These are phyloP conservation scores for Diaporthe vaccinii DNA, from an alignment of 2,329 filamentous ascomycete genomes.

Conservation along the genomic window DNA sequence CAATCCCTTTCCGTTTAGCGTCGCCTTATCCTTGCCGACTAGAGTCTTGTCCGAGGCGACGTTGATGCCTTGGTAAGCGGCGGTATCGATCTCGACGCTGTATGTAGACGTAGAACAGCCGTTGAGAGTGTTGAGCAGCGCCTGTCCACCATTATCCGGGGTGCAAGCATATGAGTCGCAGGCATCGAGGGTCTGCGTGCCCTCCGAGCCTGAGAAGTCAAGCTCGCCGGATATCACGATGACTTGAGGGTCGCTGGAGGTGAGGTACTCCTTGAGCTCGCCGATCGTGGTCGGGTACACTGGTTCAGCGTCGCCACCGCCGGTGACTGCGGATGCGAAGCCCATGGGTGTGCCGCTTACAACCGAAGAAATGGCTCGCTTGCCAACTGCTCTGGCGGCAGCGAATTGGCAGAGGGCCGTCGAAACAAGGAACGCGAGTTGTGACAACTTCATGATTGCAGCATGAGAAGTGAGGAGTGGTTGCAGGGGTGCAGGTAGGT, in stretches of 20 bases:
- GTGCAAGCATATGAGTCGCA: slow-evolving; percentile 67
- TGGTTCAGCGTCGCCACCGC: slow-evolving; percentile 67
- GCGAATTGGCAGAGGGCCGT: slow-evolving; percentile 43
- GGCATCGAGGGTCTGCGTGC: slow-evolving; percentile 63
- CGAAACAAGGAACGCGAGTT: not conserved
- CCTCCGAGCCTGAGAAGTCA: slow-evolving; percentile 69
- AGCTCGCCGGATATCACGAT: slow-evolving; percentile 70
- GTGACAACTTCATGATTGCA: slow-evolving; percentile 23
- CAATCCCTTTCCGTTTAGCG: slow-evolving; percentile 71
- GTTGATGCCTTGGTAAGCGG: slow-evolving; percentile 62
- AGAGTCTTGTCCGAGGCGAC: slow-evolving; percentile 70
- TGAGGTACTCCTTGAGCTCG: slow-evolving; percentile 71
- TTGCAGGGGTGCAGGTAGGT: not conserved
- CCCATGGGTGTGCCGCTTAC: slow-evolving; percentile 56
- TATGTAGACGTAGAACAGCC: slow-evolving; percentile 58
- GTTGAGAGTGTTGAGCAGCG: slow-evolving; percentile 53
- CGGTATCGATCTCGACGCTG: slow-evolving; percentile 63
- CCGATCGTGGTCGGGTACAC: slow-evolving; percentile 66
- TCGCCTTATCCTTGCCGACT: slow-evolving; percentile 65
- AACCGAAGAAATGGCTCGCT: slow-evolving; percentile 44
- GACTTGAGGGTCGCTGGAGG: slow-evolving; percentile 64
- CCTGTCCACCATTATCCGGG: slow-evolving; percentile 30
- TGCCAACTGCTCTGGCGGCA: slow-evolving; percentile 25
- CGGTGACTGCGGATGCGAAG: slow-evolving; percentile 66
- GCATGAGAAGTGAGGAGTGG: not conserved